Base-by-base conservation (phyloP, 345 rosid genomes). In the Boechera divaricarpa region DNA sequence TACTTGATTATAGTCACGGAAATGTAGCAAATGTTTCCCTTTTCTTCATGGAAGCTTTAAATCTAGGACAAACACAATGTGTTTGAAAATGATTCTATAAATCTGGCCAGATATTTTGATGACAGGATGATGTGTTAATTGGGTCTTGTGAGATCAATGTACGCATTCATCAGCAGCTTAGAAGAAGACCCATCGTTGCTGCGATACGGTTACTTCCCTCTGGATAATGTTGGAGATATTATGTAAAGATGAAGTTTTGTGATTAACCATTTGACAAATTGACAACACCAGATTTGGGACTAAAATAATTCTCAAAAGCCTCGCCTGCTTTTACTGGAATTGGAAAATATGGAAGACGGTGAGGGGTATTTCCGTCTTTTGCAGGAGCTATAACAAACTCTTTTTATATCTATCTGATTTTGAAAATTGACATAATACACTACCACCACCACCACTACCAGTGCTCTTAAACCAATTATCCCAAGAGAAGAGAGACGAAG, bases 131-230 rank as follows among this genome's bases (percentile, higher is more conserved):
- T 67, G 81, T 87, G 35, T 56, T 16, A 16, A 16, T 16, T 90
- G 36, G 78, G 88, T 11, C 45, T 84, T 68, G 55, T 89, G 77
- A 84, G 98, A 82, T 84, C 95, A 36, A 73, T 86, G 90, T 87
- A 90, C 56, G 93, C 89, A 24, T 75, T 94, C 54, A 76, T 76
- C 36, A 72, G 84, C 36, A 72, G 84, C 83, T n/a, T 90, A 63
- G 97, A 94, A 66, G 98, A 92, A 81, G 98, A 92, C 66, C 81
- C 83, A 12, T 71, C 98, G 0, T 87, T 90, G 33, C 87, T 91
- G 26, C 81, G 91, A 18, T 90, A 94, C 9, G 93, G 89, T 0
- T 87, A 87, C 54, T 77, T 94, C 48, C 83, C 97, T 7, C 61
- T 79, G 5, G 89, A 86, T 18, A 85, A 86, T 33, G 86, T 86